Evolutionary conservation across 1,284 basidiomycete species (phyloP).

Genomic region (Xerocomus cyaneibrunnescens): DNA sequence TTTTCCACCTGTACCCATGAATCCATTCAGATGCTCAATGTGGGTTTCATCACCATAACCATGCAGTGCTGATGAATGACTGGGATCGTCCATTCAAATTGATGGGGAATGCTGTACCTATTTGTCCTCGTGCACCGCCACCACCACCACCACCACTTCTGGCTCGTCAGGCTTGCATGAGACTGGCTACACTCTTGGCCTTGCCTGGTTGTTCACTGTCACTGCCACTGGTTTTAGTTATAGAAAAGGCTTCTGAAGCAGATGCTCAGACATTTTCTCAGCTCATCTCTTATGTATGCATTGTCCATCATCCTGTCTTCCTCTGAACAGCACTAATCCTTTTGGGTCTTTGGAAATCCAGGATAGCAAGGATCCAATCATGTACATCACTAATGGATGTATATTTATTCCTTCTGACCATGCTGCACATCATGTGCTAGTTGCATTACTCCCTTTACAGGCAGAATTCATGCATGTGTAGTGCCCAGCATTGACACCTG

Average conservation of each 20-base stretch:
- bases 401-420: conserved; percentile 19
- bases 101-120: too few species aligned
- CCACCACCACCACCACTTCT: too few species aligned
- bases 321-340: background rate
- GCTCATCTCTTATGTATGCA: conserved; percentile 13
- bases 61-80: too few species aligned
- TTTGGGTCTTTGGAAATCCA: background rate
- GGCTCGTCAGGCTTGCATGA: background rate
- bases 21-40: too few species aligned
- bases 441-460: conserved; percentile 21
- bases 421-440: conserved; percentile 18
- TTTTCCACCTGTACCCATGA: too few species aligned
- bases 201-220: too few species aligned
- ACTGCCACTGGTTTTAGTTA: background rate
- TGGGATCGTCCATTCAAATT: too few species aligned
- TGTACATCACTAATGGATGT: conserved; percentile 13
- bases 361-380: conserved; percentile 19
- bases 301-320: background rate
- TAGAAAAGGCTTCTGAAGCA: background rate
- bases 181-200: too few species aligned
- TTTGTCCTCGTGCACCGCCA: too few species aligned
- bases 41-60: too few species aligned
- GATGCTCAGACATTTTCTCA: conserved; percentile 8
- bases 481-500: conserved; percentile 19
- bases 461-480: conserved; percentile 23